phyloP scores from a whole-genome alignment of 2,329 filamentous ascomycete species.

The Akanthomyces muscarius region DNA sequence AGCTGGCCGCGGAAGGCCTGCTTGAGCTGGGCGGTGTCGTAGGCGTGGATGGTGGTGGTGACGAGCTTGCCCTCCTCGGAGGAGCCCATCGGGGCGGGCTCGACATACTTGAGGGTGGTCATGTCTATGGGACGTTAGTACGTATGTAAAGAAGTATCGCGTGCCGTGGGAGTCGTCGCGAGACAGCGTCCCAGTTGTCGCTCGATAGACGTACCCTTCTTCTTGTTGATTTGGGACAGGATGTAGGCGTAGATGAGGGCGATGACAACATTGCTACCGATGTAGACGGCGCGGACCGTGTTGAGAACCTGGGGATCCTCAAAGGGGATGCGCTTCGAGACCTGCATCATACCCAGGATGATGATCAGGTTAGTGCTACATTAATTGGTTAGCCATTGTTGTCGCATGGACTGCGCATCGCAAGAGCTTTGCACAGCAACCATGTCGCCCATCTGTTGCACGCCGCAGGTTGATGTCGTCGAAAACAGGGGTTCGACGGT shows the following conservation, averaged over 20 bases:
- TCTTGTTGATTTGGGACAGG: conserved; percentile 82
- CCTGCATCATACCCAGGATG: conserved; percentile 97
- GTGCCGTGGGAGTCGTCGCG: neutral
- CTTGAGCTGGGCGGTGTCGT: conserved; percentile 84
- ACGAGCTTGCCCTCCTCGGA: conserved; percentile 93
- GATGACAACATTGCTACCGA: conserved; percentile 74
- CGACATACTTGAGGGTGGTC: conserved; percentile 97
- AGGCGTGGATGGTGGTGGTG: conserved; percentile 93
- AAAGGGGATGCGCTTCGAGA: conserved; percentile 91
- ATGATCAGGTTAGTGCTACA: conserved; percentile 84
- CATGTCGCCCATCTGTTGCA: conserved; percentile 1
- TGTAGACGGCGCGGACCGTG: conserved; percentile 51
- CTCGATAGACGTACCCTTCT: conserved; percentile 70
- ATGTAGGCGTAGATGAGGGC: conserved; percentile 80
- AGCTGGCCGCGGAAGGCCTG: conserved; percentile 82
- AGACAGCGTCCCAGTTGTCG: neutral
- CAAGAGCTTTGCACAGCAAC: neutral
- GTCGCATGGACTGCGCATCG: neutral
- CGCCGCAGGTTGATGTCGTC: neutral
- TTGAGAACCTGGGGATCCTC: conserved; percentile 69
- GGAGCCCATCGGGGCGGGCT: conserved; percentile 89
- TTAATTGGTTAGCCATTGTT: conserved; percentile 6
- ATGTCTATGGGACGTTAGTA: conserved; percentile 58
- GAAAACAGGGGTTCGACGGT: neutral
- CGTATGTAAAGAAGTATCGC: neutral